These are phyloP conservation scores for Fraxinus floribunda DNA, from an alignment of 305 asterid species.

Conservation along the genomic window DNA sequence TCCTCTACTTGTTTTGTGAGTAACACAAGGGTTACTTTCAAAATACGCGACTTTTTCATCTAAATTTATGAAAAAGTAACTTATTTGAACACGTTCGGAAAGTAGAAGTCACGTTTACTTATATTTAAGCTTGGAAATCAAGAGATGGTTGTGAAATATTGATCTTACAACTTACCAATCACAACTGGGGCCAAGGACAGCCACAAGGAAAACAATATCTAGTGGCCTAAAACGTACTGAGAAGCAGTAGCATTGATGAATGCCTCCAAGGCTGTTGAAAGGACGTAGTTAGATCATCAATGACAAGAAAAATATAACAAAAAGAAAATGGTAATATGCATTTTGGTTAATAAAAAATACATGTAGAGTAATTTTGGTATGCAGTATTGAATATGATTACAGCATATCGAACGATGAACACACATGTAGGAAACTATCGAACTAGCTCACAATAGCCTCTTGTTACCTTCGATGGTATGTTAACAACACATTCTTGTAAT, in stretches of 20 bases:
- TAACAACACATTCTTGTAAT: too few species aligned
- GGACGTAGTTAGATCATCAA: slow-evolving; percentile 1
- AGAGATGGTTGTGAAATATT: background rate
- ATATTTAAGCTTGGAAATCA: background rate
- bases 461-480: slow-evolving; percentile 52
- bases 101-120: background rate
- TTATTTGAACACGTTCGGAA: background rate
- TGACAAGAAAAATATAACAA: too few species aligned
- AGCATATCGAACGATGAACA: too few species aligned
- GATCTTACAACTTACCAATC: slow-evolving; percentile 36
- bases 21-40: background rate
- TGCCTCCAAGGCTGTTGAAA: slow-evolving; percentile 59
- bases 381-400: too few species aligned
- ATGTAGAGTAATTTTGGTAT: too few species aligned
- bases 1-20: background rate
- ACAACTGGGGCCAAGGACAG: slow-evolving; percentile 63
- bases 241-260: slow-evolving; percentile 69
- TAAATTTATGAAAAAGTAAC: background rate
- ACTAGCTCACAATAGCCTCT: background rate
- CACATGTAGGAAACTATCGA: background rate
- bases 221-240: slow-evolving; percentile 61
- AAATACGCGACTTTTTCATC: background rate
- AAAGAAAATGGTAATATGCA: too few species aligned
- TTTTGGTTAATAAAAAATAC: too few species aligned
- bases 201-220: slow-evolving; percentile 57